Evolutionary conservation across 352 stramenopile genomes (phyloP), one percentile per base, ranked within the genome.

Genomic region (Phytophthora tentaculata): DNA sequence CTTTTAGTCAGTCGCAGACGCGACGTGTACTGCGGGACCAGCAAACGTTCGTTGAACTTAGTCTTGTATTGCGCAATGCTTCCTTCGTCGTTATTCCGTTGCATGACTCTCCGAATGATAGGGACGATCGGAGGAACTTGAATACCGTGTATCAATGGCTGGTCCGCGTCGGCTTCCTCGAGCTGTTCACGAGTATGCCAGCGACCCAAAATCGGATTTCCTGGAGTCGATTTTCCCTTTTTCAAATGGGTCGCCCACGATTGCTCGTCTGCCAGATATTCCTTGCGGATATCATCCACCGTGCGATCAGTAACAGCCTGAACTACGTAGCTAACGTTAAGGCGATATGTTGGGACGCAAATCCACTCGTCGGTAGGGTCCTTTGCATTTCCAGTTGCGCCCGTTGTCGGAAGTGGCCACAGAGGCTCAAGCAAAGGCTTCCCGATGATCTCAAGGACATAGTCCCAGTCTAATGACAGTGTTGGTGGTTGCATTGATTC

Each of bases 91-190:
- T 85, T 73, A 55, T 93, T 88, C 13, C 86, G 81, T 61, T 96
- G 86, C 81, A 92, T 92, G 2, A 96, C 86, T 39, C 82, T 74
- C 2, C 88, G 85, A 64, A 96, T 94, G 8, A 96, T 77, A 12
- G 88, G 88, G 8, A 95, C 84, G 43, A 94, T 93, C 7, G 79
- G 67, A 13, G 88, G 88, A 8, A 90, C 67, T 65, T 96, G 85
- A 22, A 94, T 79, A 2, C 71, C 83, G 51, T 96, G 67, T 35
- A 96, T 63, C 20, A 96, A 45, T 19, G 74, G 79, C 55, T 96
- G 86, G 17, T 79, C 60, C 3, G 69, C 61, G 19, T 91, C 79
- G 1, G 86, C 85, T 32, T 85, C 57, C 35, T 83, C 65, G 6
- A 95, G 67, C 52, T 92, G 80, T 29, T 91, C 75, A 2, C 77